Evolutionary conservation across 176 grass and related monocot species (phyloP).

Genomic region (Triticum turgidum): DNA sequence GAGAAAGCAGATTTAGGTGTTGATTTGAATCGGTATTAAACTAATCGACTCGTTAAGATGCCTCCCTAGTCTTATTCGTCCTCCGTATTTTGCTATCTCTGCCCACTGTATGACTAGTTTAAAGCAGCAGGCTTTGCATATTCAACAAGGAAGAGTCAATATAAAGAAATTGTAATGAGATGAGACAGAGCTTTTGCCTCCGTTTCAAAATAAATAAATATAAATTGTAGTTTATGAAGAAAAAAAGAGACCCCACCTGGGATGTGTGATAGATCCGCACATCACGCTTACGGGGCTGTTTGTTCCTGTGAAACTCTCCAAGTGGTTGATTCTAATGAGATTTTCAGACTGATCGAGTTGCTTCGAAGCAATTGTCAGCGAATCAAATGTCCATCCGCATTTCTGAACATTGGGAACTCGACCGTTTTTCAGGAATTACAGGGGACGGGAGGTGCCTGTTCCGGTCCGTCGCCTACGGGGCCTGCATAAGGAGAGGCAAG

Average conservation of each 20-base stretch:
- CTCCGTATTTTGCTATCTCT: background rate
- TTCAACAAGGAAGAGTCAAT: too few relatives aligned
- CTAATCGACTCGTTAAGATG: conserved; percentile 5
- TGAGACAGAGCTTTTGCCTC: too few relatives aligned
- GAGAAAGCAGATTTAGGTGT: background rate
- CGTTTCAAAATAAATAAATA: too few relatives aligned
- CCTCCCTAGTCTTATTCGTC: background rate
- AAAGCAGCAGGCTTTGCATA: background rate
- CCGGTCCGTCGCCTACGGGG: conserved; percentile 75
- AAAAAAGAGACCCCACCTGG: background rate
- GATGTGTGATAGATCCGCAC: background rate
- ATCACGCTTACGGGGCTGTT: background rate
- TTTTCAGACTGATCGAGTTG: background rate
- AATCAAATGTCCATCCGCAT: background rate
- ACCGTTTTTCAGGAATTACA: conserved; percentile 82
- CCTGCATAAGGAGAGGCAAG: conserved; percentile 61
- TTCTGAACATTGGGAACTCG: background rate
- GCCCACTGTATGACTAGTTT: background rate
- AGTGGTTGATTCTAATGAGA: background rate
- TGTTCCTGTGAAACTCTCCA: background rate
- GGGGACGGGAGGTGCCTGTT: conserved; percentile 95
- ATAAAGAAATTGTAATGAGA: too few relatives aligned
- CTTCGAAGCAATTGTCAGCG: too few relatives aligned
- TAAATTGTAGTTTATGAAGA: background rate
- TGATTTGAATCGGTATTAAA: conserved; percentile 12